Evolutionary conservation across 805 yeast genomes (phyloP).

Genomic region (Grigorovia jiainica): DNA sequence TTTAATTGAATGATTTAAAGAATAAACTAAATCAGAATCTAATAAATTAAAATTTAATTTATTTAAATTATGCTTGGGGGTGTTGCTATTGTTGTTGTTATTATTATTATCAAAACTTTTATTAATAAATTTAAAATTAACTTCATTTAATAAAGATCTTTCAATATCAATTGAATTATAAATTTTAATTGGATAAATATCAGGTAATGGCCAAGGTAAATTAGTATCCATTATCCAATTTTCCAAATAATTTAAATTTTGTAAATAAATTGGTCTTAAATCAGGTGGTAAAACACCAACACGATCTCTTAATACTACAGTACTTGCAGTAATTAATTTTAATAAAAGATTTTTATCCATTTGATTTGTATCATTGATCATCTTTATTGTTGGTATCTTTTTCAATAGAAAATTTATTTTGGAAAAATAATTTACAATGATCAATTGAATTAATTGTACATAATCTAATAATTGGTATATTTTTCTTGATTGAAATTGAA

Average conservation of each 20-base stretch:
- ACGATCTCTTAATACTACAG: conserved; percentile 70
- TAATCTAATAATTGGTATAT: conserved; percentile 56
- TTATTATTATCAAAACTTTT: too few species aligned
- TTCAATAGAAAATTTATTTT: conserved; percentile 21
- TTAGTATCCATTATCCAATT: conserved; percentile 47
- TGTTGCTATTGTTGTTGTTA: too few species aligned
- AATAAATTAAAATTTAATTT: too few species aligned
- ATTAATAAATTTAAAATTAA: conserved; percentile 50
- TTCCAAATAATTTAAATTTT: conserved; percentile 50
- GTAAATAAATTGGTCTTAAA: conserved; percentile 62
- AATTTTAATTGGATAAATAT: conserved; percentile 50
- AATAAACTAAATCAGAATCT: too few species aligned
- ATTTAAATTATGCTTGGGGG: too few species aligned
- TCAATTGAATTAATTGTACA: conserved; percentile 77
- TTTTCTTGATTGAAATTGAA: too few species aligned
- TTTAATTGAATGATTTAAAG: too few species aligned
- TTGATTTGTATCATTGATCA: too few species aligned
- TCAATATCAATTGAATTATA: conserved; percentile 73
- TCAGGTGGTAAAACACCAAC: conserved; percentile 80
- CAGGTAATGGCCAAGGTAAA: conserved; percentile 71
- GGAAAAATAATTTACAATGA: conserved; percentile 56
- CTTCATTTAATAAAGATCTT: conserved; percentile 64
- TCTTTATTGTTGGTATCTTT: too few species aligned
- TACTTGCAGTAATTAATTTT: conserved; percentile 66
- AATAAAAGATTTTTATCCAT: conserved; percentile 42